phyloP scores from a whole-genome alignment of 164 flowering plant genomes.

The Sextonia rubra region DNA sequence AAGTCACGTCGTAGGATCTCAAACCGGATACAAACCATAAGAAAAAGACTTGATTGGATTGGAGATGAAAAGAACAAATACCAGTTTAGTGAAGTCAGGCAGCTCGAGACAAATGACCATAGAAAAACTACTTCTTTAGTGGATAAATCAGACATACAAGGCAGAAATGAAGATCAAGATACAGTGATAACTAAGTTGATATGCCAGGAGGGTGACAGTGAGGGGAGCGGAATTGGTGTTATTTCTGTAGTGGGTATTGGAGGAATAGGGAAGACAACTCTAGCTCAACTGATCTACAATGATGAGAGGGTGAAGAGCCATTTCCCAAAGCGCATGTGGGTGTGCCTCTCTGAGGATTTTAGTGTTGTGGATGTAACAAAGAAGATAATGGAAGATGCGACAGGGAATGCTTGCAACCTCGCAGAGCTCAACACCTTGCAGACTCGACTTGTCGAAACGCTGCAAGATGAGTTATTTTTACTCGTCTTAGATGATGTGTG shows the following conservation, averaged over 20 bases:
- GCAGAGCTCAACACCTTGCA: constrained; percentile 1
- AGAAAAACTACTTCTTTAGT: not conserved
- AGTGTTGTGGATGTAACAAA: not conserved
- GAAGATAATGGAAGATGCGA: not conserved
- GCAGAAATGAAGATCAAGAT: not conserved
- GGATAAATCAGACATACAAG: not conserved
- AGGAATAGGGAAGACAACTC: constrained; percentile 4
- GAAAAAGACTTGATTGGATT: not conserved
- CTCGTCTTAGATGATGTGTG: not conserved
- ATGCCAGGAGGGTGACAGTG: not conserved
- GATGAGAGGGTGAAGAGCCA: not conserved
- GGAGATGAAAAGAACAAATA: not conserved
- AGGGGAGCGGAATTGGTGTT: not conserved
- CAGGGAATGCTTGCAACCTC: not conserved
- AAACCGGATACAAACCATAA: not conserved
- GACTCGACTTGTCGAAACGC: not conserved
- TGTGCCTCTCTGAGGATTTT: constrained; percentile 7
- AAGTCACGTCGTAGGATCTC: too few species aligned
- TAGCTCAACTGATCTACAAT: constrained; percentile 2
- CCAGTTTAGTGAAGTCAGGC: not conserved
- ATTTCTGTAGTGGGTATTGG: constrained; percentile 3
- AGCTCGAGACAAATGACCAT: not conserved
- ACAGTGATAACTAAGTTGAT: not conserved
- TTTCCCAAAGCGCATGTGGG: not conserved
- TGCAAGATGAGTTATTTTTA: not conserved